Conservation (phyloP, 2,329 filamentous ascomycete genomes). For the Chaetoscypha palmicola region DNA sequence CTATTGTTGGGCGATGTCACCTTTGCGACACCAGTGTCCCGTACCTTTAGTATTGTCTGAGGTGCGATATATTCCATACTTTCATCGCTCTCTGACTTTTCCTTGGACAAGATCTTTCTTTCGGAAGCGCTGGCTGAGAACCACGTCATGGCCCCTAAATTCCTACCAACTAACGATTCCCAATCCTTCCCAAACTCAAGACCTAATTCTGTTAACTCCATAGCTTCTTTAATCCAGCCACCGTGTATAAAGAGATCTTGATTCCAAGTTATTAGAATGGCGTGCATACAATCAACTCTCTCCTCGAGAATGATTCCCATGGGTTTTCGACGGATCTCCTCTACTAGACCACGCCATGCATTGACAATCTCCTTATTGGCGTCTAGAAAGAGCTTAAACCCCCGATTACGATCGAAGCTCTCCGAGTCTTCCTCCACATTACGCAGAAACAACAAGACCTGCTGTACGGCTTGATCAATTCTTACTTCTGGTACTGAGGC, state of each 20-base stretch:
- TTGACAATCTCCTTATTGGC: conserved; percentile 10
- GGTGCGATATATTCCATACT: conserved; percentile 18
- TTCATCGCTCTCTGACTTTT: conserved; percentile 6
- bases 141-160: neutral
- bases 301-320: neutral
- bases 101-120: neutral
- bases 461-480: neutral
- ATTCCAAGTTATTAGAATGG: conserved; percentile 3
- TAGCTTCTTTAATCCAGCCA: neutral
- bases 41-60: neutral
- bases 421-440: neutral
- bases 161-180: conserved; percentile 1
- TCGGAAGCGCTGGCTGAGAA: neutral
- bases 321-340: neutral
- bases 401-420: neutral
- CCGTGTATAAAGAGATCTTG: neutral
- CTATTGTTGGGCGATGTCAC: neutral
- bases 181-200: conserved; percentile 6
- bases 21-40: neutral
- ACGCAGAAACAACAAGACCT: neutral
- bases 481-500: neutral
- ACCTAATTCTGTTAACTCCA: neutral
- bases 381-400: conserved; percentile 7
- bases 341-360: conserved; percentile 2
- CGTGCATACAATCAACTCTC: conserved; percentile 7